Conservation (phyloP, 345 rosid species). For the Hibiscus mutabilis region DNA sequence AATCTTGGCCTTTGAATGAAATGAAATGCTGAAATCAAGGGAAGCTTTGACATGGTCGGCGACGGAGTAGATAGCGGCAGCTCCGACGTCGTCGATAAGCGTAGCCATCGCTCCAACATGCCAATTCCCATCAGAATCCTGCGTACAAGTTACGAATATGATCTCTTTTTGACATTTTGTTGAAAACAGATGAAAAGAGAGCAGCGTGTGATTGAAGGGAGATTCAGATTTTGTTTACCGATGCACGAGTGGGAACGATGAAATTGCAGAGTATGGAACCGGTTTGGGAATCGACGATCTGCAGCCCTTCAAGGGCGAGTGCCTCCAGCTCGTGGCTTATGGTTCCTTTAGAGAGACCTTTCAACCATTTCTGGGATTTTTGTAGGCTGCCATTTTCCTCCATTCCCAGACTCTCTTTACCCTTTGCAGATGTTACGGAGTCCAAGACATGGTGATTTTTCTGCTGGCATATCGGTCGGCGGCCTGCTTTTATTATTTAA, state of each 20-base stretch:
- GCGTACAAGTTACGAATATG: not conserved
- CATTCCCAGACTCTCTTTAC: not conserved
- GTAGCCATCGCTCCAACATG: conserved; percentile 48
- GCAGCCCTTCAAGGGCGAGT: not conserved
- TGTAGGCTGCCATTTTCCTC: not conserved
- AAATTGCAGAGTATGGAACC: not conserved
- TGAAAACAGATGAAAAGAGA: too few relatives aligned
- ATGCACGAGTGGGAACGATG: not conserved
- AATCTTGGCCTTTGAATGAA: conserved; percentile 38
- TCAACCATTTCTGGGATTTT: not conserved
- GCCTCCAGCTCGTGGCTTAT: not conserved
- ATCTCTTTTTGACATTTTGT: too few relatives aligned
- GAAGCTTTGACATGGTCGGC: conserved; percentile 28
- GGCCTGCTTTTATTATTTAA: too few relatives aligned
- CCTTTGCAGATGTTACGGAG: not conserved
- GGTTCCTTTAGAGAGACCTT: not conserved
- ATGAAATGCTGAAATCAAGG: conserved; percentile 43
- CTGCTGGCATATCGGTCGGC: too few relatives aligned
- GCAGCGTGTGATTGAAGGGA: not conserved
- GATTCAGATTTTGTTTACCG: not conserved
- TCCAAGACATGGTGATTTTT: not conserved
- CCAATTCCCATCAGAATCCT: conserved; percentile 48
- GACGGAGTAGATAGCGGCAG: conserved; percentile 28
- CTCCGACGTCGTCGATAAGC: conserved; percentile 43
- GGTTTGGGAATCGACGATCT: not conserved